Percentiles rank a stretch among this genome's conserved stretches.
Evolutionary conservation across 176 grass and related monocot genomes (phyloP).

Genomic region (Bothriochloa decipiens): DNA sequence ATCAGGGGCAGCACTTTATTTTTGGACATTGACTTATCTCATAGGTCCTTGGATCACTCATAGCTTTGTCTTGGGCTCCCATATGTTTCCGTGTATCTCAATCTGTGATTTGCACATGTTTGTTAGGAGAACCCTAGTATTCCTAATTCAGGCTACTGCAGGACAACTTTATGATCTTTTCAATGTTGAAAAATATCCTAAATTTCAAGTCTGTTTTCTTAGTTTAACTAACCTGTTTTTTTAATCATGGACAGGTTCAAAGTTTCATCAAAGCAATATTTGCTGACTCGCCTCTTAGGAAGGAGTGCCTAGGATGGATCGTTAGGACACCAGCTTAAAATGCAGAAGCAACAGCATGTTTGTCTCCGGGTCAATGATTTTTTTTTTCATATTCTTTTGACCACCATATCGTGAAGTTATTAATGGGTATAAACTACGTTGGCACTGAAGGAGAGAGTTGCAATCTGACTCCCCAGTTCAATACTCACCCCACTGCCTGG

Average conservation of each 20-base stretch:
- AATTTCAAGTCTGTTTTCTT: not conserved
- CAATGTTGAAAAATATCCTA: not conserved
- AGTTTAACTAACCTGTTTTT: not conserved
- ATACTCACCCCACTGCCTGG: not conserved
- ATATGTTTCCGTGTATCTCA: not conserved
- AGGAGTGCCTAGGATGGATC: constrained; percentile 70
- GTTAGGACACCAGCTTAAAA: constrained; percentile 35
- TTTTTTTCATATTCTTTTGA: not conserved
- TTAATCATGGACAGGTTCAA: constrained; percentile 50
- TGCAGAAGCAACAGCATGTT: not conserved
- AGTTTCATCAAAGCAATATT: constrained; percentile 82
- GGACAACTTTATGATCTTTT: not conserved
- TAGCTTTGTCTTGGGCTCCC: too few relatives aligned
- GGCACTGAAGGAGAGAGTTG: not conserved
- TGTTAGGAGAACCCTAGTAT: not conserved
- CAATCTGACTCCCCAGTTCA: not conserved
- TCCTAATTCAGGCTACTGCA: not conserved
- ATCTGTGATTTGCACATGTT: not conserved
- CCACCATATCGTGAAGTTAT: not conserved
- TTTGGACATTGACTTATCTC: not conserved
- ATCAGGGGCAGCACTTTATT: not conserved
- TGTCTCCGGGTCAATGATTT: not conserved
- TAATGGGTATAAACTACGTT: not conserved
- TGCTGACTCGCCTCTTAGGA: constrained; percentile 64
- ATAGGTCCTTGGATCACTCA: not conserved